Percentiles rank a stretch among this genome's conserved stretches.
Evolutionary conservation across 2,329 filamentous ascomycete species (phyloP).

Genomic region (Penicillium sp.): DNA sequence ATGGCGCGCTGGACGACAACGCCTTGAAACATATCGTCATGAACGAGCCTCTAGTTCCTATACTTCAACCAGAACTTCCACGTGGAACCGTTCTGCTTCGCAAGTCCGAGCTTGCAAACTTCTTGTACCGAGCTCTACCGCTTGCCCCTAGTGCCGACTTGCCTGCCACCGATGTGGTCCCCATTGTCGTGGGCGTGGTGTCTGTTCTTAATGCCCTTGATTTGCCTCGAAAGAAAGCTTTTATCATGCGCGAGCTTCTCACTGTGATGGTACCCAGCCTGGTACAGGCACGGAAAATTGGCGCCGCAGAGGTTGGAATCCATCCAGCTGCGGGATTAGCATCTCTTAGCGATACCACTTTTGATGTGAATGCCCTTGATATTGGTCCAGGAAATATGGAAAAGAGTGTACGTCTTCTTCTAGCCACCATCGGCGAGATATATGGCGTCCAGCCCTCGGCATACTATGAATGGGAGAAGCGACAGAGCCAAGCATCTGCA

Average conservation of each 20-base stretch:
- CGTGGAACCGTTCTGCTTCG: slow-evolving; percentile 46
- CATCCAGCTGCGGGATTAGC: slow-evolving; percentile 88
- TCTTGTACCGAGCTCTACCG: slow-evolving; percentile 70
- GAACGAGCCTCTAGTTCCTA: slow-evolving; percentile 42
- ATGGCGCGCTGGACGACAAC: slow-evolving; percentile 52
- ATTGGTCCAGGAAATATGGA: slow-evolving; percentile 44
- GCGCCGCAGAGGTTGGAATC: slow-evolving; percentile 93
- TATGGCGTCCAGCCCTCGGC: slow-evolving; percentile 43
- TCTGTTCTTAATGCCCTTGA: slow-evolving; percentile 79
- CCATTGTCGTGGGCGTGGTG: slow-evolving; percentile 81
- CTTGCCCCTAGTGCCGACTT: slow-evolving; percentile 60
- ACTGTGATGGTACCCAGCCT: slow-evolving; percentile 79
- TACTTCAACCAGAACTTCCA: slow-evolving; percentile 35
- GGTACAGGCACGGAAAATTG: slow-evolving; percentile 85
- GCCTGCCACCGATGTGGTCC: slow-evolving; percentile 72
- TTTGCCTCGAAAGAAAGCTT: slow-evolving; percentile 83
- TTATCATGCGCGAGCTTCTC: slow-evolving; percentile 83
- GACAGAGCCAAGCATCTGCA: slow-evolving; percentile 21
- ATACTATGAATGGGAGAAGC: slow-evolving; percentile 35
- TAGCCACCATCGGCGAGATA: slow-evolving; percentile 39
- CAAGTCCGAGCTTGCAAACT: slow-evolving; percentile 63
- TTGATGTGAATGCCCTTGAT: slow-evolving; percentile 46
- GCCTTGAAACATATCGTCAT: slow-evolving; percentile 62
- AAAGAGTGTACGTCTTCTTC: slow-evolving; percentile 39
- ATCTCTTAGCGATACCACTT: slow-evolving; percentile 60